Conservation (phyloP, 768 basidiomycete genomes). For the Suillus luteus region DNA sequence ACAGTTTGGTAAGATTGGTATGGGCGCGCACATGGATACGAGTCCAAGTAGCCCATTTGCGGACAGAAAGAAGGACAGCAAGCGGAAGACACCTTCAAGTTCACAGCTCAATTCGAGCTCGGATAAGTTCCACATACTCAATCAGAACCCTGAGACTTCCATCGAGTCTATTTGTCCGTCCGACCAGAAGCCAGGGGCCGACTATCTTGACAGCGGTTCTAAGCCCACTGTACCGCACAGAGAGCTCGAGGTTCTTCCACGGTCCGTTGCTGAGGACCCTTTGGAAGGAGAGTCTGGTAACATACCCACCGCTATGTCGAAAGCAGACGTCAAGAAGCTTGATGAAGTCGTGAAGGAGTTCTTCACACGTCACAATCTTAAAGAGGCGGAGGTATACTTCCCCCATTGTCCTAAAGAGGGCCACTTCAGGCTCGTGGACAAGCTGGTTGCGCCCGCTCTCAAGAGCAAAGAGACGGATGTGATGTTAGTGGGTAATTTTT, state of each 20-base stretch:
- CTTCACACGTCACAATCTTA: conserved; percentile 79
- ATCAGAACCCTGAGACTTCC: conserved; percentile 51
- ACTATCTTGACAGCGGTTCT: conserved; percentile 35
- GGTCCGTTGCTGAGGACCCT: conserved; percentile 59
- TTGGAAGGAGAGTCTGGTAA: conserved; percentile 53
- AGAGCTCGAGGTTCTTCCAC: conserved; percentile 74
- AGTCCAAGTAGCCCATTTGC: conserved; percentile 86
- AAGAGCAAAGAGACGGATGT: conserved; percentile 84
- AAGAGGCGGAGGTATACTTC: conserved; percentile 90
- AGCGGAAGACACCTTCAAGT: conserved; percentile 57
- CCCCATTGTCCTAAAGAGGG: conserved; percentile 65
- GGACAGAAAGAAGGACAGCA: conserved; percentile 64
- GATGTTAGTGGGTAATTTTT: conserved; percentile 74
- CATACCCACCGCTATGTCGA: conserved; percentile 50
- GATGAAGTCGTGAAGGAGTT: conserved; percentile 84
- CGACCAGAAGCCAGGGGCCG: too few species aligned
- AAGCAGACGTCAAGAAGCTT: conserved; percentile 73
- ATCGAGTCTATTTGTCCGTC: too few species aligned
- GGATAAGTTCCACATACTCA: conserved; percentile 89
- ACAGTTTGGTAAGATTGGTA: conserved; percentile 86
- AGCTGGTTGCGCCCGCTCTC: conserved; percentile 71
- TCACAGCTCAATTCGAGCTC: conserved; percentile 75
- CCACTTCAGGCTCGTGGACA: conserved; percentile 69
- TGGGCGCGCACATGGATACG: conserved; percentile 70
- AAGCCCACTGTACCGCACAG: conserved; percentile 58